Base-by-base conservation (phyloP, 1,284 basidiomycete genomes). In the Kalmanozyma brasiliensis region DNA sequence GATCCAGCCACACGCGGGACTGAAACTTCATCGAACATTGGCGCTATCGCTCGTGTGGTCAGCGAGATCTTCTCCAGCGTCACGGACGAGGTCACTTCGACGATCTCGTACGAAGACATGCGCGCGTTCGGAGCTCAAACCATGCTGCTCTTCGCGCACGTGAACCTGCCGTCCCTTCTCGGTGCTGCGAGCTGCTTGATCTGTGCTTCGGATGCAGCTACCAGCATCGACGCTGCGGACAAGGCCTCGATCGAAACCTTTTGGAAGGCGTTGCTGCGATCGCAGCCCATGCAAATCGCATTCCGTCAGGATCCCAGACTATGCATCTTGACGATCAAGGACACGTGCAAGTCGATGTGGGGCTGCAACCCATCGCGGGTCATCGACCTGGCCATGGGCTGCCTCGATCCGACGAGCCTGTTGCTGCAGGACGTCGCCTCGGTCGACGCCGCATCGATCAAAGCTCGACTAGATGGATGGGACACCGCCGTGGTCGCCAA, bases 271-370 rank as follows among this genome's bases (percentile, higher is more conserved):
- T 34, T 65, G n/a, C 49, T 73, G n/a, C 38, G 20, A 20, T 62
- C 58, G 1, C 46, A 70, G 26, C 48, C 49, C 20, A 58, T 63
- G 67, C 67, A 62, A 48, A 36, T 65, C 13, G 61, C 58, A 3
- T 70, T 70, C 29, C 57, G 58, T 16, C 62, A 48, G 44, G 57
- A 65, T 26, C 53, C 62, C 4, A 53, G 67, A 2, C 29, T 35
- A 5, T 53, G 46, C 41, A 40, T 60, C 34, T 30, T 66, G 30
- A 52, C 52, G 8, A 41, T 64, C 24, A 55, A 63, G 19, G 69
- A 72, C 17, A 57, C 59, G 26, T 52, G 51, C 52, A 59, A 55
- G 36, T 56, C 64, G 2, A 56, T 64, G 41, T 74, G 68, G 72
- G 65, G 72, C 36, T 51, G 53, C 45, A 59, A 52, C 23, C 52